Percentiles rank a stretch among this genome's conserved stretches.
Conservation (phyloP, 2,329 filamentous ascomycete species). For the Didymellaceae sp. region DNA sequence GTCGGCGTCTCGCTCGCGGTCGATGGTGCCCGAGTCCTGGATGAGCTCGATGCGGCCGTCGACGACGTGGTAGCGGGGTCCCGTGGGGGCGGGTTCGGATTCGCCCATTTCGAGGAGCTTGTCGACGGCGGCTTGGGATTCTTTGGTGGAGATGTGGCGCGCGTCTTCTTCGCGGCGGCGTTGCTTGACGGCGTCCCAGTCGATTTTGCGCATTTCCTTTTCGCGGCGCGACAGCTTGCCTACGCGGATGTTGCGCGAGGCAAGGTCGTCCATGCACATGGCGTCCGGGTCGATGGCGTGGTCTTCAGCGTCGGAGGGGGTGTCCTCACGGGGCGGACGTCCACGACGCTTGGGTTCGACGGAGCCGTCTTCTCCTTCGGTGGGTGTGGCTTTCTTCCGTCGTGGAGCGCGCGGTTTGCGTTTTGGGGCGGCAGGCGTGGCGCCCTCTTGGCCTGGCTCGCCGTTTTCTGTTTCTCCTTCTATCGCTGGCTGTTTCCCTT, state of each 20-base stretch:
- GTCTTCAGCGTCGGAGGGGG: slow-evolving; percentile 48
- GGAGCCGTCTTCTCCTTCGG: slow-evolving; percentile 20
- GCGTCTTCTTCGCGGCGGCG: slow-evolving; percentile 47
- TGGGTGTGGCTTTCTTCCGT: slow-evolving; percentile 24
- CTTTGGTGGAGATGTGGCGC: slow-evolving; percentile 27
- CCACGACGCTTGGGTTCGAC: slow-evolving; percentile 32
- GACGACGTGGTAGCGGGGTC: slow-evolving; percentile 63
- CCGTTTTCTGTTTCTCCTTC: slow-evolving; percentile 13
- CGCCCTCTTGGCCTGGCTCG: slow-evolving; percentile 5
- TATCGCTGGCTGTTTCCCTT: slow-evolving; percentile 19
- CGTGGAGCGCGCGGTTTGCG: slow-evolving; percentile 29
- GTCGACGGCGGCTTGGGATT: slow-evolving; percentile 33
- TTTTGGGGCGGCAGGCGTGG: slow-evolving; percentile 15
- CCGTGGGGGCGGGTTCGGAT: slow-evolving; percentile 19
- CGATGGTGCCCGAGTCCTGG: slow-evolving; percentile 69
- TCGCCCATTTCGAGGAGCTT: slow-evolving; percentile 24
- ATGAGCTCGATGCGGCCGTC: slow-evolving; percentile 77
- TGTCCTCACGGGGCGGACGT: slow-evolving; percentile 37
- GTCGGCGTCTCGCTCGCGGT: slow-evolving; percentile 69
- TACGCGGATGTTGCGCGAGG: slow-evolving; percentile 66
- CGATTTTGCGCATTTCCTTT: slow-evolving; percentile 72
- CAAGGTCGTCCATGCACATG: slow-evolving; percentile 76
- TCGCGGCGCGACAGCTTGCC: slow-evolving; percentile 79
- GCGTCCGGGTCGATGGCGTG: slow-evolving; percentile 66
- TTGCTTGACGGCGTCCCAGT: slow-evolving; percentile 60